Conservation (phyloP, 495 filamentous ascomycete genomes). For the Penicillium malachiteum region DNA sequence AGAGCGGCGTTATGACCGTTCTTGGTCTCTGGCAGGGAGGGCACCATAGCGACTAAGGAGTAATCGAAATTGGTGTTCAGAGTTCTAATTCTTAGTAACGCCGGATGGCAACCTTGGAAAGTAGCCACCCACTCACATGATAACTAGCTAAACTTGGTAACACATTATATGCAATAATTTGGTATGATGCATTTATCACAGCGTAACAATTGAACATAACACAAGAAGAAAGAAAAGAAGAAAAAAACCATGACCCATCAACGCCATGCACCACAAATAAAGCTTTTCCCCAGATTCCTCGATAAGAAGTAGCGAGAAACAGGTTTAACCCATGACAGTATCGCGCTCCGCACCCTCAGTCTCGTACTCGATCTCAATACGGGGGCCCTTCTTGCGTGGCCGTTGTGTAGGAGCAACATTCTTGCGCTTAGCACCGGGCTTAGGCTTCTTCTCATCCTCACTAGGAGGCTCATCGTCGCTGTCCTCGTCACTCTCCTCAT, state of each 20-base stretch:
- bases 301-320: neutral
- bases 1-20: too few relatives aligned
- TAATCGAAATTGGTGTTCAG: too few relatives aligned
- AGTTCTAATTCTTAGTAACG: too few relatives aligned
- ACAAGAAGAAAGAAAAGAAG: constrained; percentile 16
- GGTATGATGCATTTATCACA: constrained; percentile 40
- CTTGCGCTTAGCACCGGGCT: constrained; percentile 67
- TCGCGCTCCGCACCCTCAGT: constrained; percentile 55
- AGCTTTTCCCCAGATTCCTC: constrained; percentile 25
- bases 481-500: constrained; percentile 51
- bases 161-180: constrained; percentile 34
- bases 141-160: too few relatives aligned
- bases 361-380: constrained; percentile 72
- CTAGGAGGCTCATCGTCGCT: constrained; percentile 42
- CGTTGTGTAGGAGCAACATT: constrained; percentile 55
- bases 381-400: constrained; percentile 66
- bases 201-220: constrained; percentile 20
- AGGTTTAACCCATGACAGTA: constrained; percentile 40
- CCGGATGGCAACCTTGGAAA: too few relatives aligned
- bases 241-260: constrained; percentile 23
- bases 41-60: too few relatives aligned
- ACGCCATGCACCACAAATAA: constrained; percentile 40
- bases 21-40: too few relatives aligned
- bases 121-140: too few relatives aligned
- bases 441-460: constrained; percentile 49